Conservation (phyloP, 2,329 filamentous ascomycete genomes). For the Cercospora sojina region DNA sequence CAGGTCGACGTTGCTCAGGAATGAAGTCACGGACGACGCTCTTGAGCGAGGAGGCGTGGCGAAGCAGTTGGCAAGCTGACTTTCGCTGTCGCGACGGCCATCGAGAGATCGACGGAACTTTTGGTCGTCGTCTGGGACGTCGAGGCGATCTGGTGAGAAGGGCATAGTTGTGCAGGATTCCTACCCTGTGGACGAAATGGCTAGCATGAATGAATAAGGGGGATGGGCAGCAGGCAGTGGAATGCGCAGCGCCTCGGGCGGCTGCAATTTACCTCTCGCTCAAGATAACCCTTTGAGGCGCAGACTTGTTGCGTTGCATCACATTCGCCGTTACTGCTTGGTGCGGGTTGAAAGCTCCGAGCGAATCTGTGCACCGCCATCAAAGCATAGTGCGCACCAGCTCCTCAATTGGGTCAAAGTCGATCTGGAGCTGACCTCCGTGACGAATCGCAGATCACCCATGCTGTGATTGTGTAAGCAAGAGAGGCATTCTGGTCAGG, state of each 20-base stretch:
- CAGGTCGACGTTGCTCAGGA: neutral
- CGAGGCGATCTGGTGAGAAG: neutral
- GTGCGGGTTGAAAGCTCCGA: neutral
- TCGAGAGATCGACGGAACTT: neutral
- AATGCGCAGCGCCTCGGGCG: neutral
- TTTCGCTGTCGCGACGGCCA: neutral
- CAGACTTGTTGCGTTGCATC: neutral
- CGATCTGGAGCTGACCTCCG: neutral
- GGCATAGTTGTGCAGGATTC: neutral
- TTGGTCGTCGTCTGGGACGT: neutral
- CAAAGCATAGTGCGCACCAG: neutral
- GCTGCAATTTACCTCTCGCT: neutral
- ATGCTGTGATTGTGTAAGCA: neutral
- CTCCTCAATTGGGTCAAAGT: neutral
- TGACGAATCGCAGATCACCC: neutral
- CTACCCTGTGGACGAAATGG: neutral
- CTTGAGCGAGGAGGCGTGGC: neutral
- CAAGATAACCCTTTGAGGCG: neutral
- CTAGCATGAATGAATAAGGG: neutral
- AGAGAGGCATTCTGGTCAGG: neutral
- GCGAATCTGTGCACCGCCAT: neutral
- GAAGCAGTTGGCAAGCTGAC: neutral
- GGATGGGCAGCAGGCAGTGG: neutral
- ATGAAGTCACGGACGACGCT: neutral
- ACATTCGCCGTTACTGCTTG: neutral